These are phyloP conservation scores for Ascochyta rabiei DNA, from an alignment of 2,329 filamentous ascomycete species.

Conservation along the genomic window DNA sequence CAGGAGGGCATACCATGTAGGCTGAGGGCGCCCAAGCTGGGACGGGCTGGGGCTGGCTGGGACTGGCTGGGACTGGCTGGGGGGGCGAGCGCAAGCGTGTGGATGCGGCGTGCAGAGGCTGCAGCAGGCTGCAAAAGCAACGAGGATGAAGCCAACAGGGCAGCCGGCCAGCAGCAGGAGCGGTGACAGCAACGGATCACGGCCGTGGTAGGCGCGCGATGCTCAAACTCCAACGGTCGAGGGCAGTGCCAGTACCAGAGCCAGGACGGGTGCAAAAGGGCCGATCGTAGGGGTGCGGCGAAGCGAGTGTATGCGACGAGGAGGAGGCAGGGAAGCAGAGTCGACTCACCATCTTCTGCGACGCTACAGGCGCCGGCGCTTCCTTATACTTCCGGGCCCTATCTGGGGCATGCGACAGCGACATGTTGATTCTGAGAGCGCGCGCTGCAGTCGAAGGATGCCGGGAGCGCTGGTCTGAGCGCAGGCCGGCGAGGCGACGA, in stretches of 20 bases:
- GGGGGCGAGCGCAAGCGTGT: conserved; percentile 23
- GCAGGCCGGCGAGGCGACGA: conserved; percentile 41
- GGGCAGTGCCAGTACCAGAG: neutral
- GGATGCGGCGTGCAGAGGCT: conserved; percentile 48
- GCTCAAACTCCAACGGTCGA: conserved; percentile 43
- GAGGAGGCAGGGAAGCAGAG: conserved; percentile 43
- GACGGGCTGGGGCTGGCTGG: conserved; percentile 25
- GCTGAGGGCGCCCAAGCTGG: conserved; percentile 44
- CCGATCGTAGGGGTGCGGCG: conserved; percentile 23
- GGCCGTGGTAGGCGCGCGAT: conserved; percentile 26
- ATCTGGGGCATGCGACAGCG: conserved; percentile 49
- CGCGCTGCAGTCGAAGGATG: conserved; percentile 41
- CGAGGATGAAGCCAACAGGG: conserved; percentile 41
- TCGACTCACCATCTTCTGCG: conserved; percentile 52
- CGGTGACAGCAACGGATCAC: conserved; percentile 33
- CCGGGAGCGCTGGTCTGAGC: conserved; percentile 42
- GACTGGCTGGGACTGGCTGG: no score
- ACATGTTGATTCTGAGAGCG: conserved; percentile 50
- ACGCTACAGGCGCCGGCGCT: conserved; percentile 53
- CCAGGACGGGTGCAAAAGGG: conserved; percentile 8
- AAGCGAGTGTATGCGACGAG: conserved; percentile 29
- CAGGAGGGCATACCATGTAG: conserved; percentile 52
- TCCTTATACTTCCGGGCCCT: conserved; percentile 53
- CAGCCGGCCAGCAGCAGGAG: conserved; percentile 2
- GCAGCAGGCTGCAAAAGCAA: conserved; percentile 47